A percentile compares a stretch with the other conserved stretches of the same genome.
Evolutionary conservation across 768 basidiomycete genomes (phyloP).

Genomic region (Rhodotorula sphaerocarpa): DNA sequence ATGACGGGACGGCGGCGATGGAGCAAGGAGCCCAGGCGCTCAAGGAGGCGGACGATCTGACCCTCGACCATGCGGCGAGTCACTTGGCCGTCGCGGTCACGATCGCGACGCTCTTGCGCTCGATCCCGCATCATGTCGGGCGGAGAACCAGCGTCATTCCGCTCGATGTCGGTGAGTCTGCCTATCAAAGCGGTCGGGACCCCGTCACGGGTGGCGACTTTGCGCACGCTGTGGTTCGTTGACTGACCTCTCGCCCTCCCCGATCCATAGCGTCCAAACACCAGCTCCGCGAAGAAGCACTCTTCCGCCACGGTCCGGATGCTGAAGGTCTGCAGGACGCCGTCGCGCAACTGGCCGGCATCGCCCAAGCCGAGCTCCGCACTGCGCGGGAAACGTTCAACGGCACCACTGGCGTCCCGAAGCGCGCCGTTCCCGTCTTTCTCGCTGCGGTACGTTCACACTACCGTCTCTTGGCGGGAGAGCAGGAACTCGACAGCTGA

Average conservation of each 20-base stretch:
- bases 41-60: conserved; percentile 27
- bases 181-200: background rate
- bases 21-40: background rate
- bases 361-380: conserved; percentile 31
- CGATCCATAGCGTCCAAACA: conserved; percentile 9
- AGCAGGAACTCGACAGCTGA: background rate
- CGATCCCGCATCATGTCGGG: conserved; percentile 27
- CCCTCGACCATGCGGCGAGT: conserved; percentile 31
- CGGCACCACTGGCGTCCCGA: conserved; percentile 25
- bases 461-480: background rate
- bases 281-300: conserved; percentile 19
- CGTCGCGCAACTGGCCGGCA: conserved; percentile 31
- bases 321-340: conserved; percentile 22
- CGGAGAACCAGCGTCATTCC: conserved; percentile 30
- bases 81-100: conserved; percentile 30
- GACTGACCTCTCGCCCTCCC: background rate
- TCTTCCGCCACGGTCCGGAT: conserved; percentile 23
- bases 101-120: conserved; percentile 24
- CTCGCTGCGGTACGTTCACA: conserved; percentile 19
- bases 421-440: conserved; percentile 20
- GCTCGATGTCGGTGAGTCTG: conserved; percentile 29
- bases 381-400: conserved; percentile 29
- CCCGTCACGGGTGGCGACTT: too few species aligned
- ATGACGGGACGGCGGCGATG: background rate
- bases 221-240: background rate